These are phyloP conservation scores for Amaranthus palmeri DNA, from an alignment of 148 eudicot species.

Conservation along the genomic window DNA sequence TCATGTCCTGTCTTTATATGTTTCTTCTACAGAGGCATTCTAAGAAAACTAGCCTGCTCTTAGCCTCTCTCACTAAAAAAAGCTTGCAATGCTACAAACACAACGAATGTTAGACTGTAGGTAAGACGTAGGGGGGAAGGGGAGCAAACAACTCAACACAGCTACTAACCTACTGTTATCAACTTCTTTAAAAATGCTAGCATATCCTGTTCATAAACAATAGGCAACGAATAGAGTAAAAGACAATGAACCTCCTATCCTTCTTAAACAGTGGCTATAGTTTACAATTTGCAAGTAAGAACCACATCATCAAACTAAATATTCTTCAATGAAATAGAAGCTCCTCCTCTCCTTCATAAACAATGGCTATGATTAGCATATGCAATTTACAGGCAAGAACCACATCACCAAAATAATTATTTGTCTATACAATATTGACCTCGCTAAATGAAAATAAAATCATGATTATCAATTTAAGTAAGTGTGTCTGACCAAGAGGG, in stretches of 20 bases:
- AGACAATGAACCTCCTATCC: neutral
- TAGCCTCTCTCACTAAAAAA: neutral
- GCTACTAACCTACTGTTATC: neutral
- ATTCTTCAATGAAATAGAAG: neutral
- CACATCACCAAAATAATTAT: neutral
- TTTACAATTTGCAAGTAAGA: neutral
- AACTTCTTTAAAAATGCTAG: neutral
- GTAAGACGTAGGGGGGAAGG: neutral
- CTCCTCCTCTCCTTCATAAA: neutral
- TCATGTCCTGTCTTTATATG: neutral
- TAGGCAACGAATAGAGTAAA: neutral
- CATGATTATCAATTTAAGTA: neutral
- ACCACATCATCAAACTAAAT: neutral
- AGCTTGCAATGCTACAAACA: neutral
- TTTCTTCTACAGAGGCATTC: too few species aligned
- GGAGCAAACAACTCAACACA: neutral
- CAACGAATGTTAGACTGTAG: neutral
- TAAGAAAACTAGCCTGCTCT: neutral
- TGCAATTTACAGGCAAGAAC: neutral
- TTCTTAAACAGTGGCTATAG: neutral
- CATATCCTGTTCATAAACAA: neutral
- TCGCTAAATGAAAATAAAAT: constrained; percentile 10
- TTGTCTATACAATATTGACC: neutral
- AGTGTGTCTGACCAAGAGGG: neutral
- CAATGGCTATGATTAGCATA: too few species aligned